Evolutionary conservation across 208 protist genomes (phyloP), one percentile per base, ranked within the genome.

Genomic region (Angomonas ambiguus): DNA sequence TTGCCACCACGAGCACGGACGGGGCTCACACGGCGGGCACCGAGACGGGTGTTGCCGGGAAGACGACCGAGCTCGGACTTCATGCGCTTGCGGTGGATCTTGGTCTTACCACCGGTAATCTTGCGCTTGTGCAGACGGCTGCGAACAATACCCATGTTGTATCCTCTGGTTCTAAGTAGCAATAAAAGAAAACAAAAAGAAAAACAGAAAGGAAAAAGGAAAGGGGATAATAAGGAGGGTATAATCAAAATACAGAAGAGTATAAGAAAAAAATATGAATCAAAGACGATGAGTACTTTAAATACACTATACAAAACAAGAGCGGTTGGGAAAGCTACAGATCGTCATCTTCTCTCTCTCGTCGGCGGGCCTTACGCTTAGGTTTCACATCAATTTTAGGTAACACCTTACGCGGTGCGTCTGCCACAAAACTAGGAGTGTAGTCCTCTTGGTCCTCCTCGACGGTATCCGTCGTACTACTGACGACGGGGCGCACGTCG

Each of bases 81-180:
- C 78, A 98, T 93, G 83, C 88, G 88, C 86, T 97, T 95, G 68
- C 83, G 82, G 86, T 95, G 85, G 76, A 89, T 85, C 72, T 87
- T 94, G 61, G 82, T 95, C 76, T 96, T 97, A 67, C 95, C 98
- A 88, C 98, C 98, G 79, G 98, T 99, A 62, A 92, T 83, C 77
- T 98, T 96, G 81, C 98, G 93, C 90, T 99, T 99, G 86, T 99
- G 98, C 72, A 92, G 84, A 55, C 86, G 93, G 85, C 97, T 98
- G 74, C 97, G 90, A 72, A 98, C 94, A 74, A 99, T 99, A 83
- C 97, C 98, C 93, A 97, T 97, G 73, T 83, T 82, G 63, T n/a
- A 48, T 71, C 30, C 57, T 71, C 65, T 73, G 13, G 11, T 62
- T 62, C 55, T 60, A 13, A 18, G 22, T 56, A 25, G n/a, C n/a